Percentiles rank a stretch among this genome's conserved stretches.
phyloP scores from a whole-genome alignment of 805 yeast genomes.

The Pichia heedii region DNA sequence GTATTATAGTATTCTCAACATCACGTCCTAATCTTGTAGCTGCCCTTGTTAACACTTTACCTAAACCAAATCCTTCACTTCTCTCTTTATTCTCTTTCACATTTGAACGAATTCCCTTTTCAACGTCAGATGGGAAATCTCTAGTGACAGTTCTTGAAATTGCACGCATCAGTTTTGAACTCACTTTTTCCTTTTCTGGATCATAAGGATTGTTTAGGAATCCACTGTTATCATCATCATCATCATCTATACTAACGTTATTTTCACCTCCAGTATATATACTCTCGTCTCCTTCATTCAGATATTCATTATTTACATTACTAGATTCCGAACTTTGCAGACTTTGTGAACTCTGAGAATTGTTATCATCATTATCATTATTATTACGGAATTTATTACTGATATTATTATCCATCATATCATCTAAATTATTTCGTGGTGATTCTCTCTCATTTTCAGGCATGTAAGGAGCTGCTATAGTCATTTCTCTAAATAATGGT shows the following conservation, averaged over 20 bases:
- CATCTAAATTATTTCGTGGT: constrained; percentile 9
- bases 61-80: constrained; percentile 17
- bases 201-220: constrained; percentile 22
- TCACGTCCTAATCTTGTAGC: constrained; percentile 14
- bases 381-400: constrained; percentile 25
- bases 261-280: constrained; percentile 1
- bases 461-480: constrained; percentile 40
- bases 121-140: constrained; percentile 3
- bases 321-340: not conserved
- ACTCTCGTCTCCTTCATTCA: constrained; percentile 20
- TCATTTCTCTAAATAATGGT: constrained; percentile 45
- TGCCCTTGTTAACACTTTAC: constrained; percentile 17
- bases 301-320: constrained; percentile 11
- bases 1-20: constrained; percentile 10
- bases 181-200: constrained; percentile 19
- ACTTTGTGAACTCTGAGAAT: constrained; percentile 16
- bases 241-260: constrained; percentile 15
- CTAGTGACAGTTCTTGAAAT: constrained; percentile 18
- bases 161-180: constrained; percentile 19
- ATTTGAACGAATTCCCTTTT: constrained; percentile 1
- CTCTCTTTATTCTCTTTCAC: not conserved
- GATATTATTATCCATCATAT: constrained; percentile 11
- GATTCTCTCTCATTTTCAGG: constrained; percentile 1
- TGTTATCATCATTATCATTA: constrained; percentile 19
- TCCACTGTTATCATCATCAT: constrained; percentile 17